These are phyloP conservation scores for Priceomyces medius DNA, from an alignment of 805 yeast genomes.

Conservation along the genomic window DNA sequence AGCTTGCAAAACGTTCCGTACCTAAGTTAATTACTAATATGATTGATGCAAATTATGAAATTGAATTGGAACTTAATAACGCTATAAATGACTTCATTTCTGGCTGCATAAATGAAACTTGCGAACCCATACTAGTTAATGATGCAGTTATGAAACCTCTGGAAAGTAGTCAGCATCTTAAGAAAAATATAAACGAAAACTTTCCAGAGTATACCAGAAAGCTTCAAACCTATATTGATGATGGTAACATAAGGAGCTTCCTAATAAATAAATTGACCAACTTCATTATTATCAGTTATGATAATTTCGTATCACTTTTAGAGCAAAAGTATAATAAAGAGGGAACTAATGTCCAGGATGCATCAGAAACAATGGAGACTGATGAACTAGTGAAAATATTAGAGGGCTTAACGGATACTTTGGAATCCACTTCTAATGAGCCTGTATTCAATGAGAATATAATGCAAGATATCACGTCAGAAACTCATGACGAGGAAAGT, in stretches of 20 bases:
- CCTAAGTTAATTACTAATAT: conserved; percentile 80
- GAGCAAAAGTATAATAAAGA: conserved; percentile 23
- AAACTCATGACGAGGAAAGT: neutral
- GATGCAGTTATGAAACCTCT: conserved; percentile 23
- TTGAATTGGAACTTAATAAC: conserved; percentile 69
- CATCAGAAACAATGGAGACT: conserved; percentile 54
- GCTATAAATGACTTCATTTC: conserved; percentile 69
- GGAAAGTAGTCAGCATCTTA: conserved; percentile 40
- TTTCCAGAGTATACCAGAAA: conserved; percentile 57
- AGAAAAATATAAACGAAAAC: conserved; percentile 48
- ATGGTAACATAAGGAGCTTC: conserved; percentile 40
- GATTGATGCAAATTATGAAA: conserved; percentile 73
- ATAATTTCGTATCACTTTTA: conserved; percentile 44
- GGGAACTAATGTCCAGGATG: conserved; percentile 16
- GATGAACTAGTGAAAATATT: conserved; percentile 58
- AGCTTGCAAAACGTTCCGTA: conserved; percentile 62
- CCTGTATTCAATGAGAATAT: conserved; percentile 26
- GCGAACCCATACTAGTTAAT: conserved; percentile 41
- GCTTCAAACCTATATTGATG: conserved; percentile 55
- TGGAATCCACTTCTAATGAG: conserved; percentile 18
- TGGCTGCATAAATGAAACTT: conserved; percentile 42
- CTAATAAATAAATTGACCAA: conserved; percentile 41
- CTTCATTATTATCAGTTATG: conserved; percentile 56
- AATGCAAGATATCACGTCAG: conserved; percentile 15
- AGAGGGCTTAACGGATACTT: conserved; percentile 30